Percentiles rank a stretch among this genome's conserved stretches.
phyloP scores from a whole-genome alignment of 768 basidiomycete species.

The Candolleomyces aberdarensis region DNA sequence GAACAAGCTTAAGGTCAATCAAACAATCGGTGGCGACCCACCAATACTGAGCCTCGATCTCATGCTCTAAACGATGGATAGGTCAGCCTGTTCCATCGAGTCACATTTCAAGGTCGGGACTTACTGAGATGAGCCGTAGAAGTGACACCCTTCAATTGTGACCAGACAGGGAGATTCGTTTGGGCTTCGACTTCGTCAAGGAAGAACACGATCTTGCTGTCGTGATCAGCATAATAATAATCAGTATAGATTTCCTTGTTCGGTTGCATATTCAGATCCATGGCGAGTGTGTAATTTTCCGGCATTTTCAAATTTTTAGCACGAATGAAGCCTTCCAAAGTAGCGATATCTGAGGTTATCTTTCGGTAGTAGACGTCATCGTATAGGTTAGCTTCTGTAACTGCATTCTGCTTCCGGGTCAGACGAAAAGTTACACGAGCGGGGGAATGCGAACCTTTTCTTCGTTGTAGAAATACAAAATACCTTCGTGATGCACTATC shows the following conservation, averaged over 20 bases:
- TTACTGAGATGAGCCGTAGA: constrained; percentile 38
- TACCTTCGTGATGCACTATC: constrained; percentile 58
- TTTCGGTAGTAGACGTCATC: constrained; percentile 28
- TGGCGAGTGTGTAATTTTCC: constrained; percentile 27
- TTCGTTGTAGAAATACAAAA: constrained; percentile 52
- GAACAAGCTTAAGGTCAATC: background rate
- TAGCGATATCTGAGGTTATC: constrained; percentile 32
- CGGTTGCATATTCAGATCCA: constrained; percentile 26
- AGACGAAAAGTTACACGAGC: background rate
- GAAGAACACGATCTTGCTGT: constrained; percentile 50
- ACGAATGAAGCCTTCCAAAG: constrained; percentile 25
- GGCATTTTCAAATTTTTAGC: constrained; percentile 26
- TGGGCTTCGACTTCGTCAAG: constrained; percentile 39
- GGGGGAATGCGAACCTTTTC: constrained; percentile 33
- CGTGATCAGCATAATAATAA: constrained; percentile 41
- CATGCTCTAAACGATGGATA: constrained; percentile 24
- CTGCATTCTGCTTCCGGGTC: constrained; percentile 35
- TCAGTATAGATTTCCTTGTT: constrained; percentile 17
- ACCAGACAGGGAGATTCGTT: constrained; percentile 22
- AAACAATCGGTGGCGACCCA: constrained; percentile 9
- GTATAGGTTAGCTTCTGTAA: constrained; percentile 54
- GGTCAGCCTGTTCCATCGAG: background rate
- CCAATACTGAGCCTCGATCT: constrained; percentile 43
- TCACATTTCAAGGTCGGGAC: constrained; percentile 7
- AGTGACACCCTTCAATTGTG: constrained; percentile 34